Percentiles rank a stretch among this genome's conserved stretches.
Evolutionary conservation across 495 filamentous ascomycete genomes (phyloP).

Genomic region (Tuber magnatum): DNA sequence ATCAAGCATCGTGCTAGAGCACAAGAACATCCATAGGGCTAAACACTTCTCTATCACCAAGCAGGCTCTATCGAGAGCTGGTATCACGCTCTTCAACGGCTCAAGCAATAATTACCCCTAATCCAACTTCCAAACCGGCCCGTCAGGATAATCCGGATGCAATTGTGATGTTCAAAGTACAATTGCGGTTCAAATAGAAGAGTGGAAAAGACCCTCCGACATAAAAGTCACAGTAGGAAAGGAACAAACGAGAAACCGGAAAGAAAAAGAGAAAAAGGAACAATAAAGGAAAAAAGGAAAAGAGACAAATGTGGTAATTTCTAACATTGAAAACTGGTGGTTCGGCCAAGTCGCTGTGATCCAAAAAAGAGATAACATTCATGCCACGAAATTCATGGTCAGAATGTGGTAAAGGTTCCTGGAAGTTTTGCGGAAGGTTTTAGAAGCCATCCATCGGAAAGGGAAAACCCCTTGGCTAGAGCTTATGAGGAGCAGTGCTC

Average conservation of each 20-base stretch:
- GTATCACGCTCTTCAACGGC: neutral
- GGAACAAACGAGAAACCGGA: neutral
- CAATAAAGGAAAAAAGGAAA: neutral
- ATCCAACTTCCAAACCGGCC: neutral
- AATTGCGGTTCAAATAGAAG: neutral
- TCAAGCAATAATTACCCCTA: neutral
- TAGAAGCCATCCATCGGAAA: neutral
- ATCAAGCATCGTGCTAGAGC: neutral
- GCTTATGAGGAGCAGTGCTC: slow-evolving; percentile 58
- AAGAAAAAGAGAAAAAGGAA: neutral
- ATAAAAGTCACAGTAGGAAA: neutral
- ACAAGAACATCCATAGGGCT: neutral
- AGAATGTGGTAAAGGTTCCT: neutral
- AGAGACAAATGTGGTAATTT: neutral
- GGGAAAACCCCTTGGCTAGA: slow-evolving; percentile 48
- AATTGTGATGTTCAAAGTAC: neutral
- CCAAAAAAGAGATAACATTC: slow-evolving; percentile 3
- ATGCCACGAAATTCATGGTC: neutral
- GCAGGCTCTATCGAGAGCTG: neutral
- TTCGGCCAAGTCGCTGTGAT: slow-evolving; percentile 1
- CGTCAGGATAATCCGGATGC: neutral
- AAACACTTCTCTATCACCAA: neutral
- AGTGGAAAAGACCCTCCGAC: neutral
- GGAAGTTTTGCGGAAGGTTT: neutral
- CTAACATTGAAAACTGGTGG: neutral